These are phyloP conservation scores for Metahyphopichia silvanorum DNA, from an alignment of 805 yeast genomes.

Conservation along the genomic window DNA sequence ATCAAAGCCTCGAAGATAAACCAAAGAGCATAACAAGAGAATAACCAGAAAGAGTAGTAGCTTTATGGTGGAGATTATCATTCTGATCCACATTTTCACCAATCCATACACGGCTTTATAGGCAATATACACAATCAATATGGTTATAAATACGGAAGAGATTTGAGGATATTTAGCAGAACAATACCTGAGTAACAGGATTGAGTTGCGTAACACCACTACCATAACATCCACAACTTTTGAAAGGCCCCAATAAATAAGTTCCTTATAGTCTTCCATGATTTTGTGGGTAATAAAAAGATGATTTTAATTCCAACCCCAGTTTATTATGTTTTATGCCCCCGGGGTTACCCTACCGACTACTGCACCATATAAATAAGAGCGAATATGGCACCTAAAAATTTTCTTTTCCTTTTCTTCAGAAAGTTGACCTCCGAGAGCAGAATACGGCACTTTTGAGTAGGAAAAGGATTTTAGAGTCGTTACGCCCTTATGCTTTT, in stretches of 20 bases:
- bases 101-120: conserved; percentile 13
- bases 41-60: conserved; percentile 11
- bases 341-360: conserved; percentile 16
- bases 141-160: conserved; percentile 10
- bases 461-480: too few relatives aligned
- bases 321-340: conserved; percentile 2
- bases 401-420: conserved; percentile 9
- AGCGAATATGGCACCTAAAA: conserved; percentile 1
- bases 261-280: conserved; percentile 10
- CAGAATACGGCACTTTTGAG: conserved; percentile 31
- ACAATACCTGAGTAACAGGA: conserved; percentile 8
- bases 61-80: conserved; percentile 17
- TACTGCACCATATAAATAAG: conserved; percentile 5
- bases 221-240: conserved; percentile 9
- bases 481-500: too few relatives aligned
- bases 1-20: conserved; percentile 20
- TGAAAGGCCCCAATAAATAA: conserved; percentile 7
- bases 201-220: conserved; percentile 9
- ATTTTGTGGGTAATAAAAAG: neutral
- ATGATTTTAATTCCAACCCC: neutral
- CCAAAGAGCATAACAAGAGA: conserved; percentile 9
- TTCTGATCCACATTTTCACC: conserved; percentile 17
- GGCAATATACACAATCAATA: conserved; percentile 13
- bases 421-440: conserved; percentile 42
- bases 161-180: conserved; percentile 17